Base-by-base conservation (phyloP, 305 asterid genomes). In the Solanum hybrid region DNA sequence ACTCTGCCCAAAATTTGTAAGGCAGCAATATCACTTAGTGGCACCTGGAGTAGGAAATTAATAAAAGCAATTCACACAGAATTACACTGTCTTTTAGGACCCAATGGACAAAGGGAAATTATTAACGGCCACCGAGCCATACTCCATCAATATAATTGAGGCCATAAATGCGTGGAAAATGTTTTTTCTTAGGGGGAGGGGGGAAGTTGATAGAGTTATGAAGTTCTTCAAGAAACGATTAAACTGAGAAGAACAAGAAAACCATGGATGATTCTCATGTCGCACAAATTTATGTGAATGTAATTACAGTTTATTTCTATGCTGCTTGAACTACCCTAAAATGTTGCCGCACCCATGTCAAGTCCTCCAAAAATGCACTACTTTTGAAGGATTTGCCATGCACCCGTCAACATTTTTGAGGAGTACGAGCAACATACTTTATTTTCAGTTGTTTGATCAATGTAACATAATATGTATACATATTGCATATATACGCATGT, bases 1-100 rank as follows among this genome's bases (percentile, higher is more conserved):
- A 92, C 95, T 93, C 99, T 97, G 99, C 94, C 95, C 97, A 97
- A 97, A 95, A 94, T 93, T 92, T 73, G 93, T 94, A 95, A 94
- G 92, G 95, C 91, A 94, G 95, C 91, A 93, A 94, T 95, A 94
- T 93, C 97, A 96, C 94, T 93, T 90, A 94, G 91, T 89, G 91
- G 94, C 94, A 94, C 94, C 94, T 91, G 94, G 94, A 91, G 91
- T 90, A 93, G 92, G 92, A 92, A 92, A 94, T 91, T 89, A 91
- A 93, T 91, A 93, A 94, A 85, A 93, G 94, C 93, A 94, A 93
- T 92, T 93, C 95, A 93, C 94, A 94, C 90, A 92, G 90, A 92
- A 93, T 90, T n/a, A 91, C 90, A 93, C 92, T 82, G 93, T 92
- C 93, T 90, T 90, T 92, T 90, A 92, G 92, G 93, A 92, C 95